Conservation (phyloP, 1,284 basidiomycete genomes). For the Phlebopus sp. region DNA sequence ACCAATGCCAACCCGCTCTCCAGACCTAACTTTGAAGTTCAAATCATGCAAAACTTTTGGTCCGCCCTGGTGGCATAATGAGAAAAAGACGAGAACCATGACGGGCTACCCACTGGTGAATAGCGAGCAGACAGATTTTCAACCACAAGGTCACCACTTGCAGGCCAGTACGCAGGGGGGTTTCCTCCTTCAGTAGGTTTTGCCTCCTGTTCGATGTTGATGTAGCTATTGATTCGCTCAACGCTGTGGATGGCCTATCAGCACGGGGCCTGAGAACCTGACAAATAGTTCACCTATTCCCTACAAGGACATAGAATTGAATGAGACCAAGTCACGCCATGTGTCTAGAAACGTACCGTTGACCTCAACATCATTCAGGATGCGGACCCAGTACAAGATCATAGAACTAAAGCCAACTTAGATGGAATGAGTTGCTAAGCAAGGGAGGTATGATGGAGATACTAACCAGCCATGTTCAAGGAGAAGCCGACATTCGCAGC, state of each 20-base stretch:
- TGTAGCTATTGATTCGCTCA: slow-evolving; percentile 73
- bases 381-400: slow-evolving; percentile 54
- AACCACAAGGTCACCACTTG: slow-evolving; percentile 63
- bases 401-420: slow-evolving; percentile 50
- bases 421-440: background rate
- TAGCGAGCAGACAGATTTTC: slow-evolving; percentile 67
- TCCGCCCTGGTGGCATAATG: slow-evolving; percentile 24
- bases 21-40: slow-evolving; percentile 53
- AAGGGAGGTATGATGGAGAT: background rate
- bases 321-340: background rate
- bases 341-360: slow-evolving; percentile 36
- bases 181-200: slow-evolving; percentile 46
- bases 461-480: slow-evolving; percentile 44
- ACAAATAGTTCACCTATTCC: slow-evolving; percentile 8
- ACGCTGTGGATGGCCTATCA: slow-evolving; percentile 42
- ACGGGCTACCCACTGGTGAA: slow-evolving; percentile 34
- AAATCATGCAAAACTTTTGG: slow-evolving; percentile 55
- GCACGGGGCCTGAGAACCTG: background rate
- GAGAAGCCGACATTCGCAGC: slow-evolving; percentile 51
- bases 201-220: slow-evolving; percentile 72
- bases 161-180: slow-evolving; percentile 79
- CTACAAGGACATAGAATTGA: slow-evolving; percentile 1
- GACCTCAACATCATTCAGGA: slow-evolving; percentile 59
- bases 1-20: slow-evolving; percentile 63
- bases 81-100: background rate